Evolutionary conservation across 495 filamentous ascomycete genomes (phyloP).

Genomic region (Xylaria intraflava): DNA sequence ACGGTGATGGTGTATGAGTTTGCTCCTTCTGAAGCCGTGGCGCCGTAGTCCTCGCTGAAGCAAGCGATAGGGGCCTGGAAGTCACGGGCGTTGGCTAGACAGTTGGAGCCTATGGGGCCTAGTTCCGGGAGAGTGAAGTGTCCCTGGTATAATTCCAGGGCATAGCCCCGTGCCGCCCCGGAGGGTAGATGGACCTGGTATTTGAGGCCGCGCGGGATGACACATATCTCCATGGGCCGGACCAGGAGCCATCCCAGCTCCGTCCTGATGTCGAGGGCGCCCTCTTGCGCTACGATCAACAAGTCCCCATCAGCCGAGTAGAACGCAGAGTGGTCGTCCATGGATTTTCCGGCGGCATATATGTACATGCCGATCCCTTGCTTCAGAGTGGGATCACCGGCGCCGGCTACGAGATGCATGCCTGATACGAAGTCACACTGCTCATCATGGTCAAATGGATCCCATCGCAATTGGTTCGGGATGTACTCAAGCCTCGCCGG

Average conservation of each 20-base stretch:
- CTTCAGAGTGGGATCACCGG: slow-evolving; percentile 78
- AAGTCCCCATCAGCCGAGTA: slow-evolving; percentile 91
- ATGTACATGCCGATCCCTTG: slow-evolving; percentile 74
- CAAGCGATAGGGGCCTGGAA: slow-evolving; percentile 77
- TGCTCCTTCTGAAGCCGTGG: slow-evolving; percentile 31
- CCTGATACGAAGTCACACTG: slow-evolving; percentile 71
- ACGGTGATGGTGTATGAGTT: slow-evolving; percentile 56
- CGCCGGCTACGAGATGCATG: slow-evolving; percentile 69
- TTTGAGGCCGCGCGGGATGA: slow-evolving; percentile 78
- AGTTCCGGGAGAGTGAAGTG: slow-evolving; percentile 83
- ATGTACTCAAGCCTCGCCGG: slow-evolving; percentile 54
- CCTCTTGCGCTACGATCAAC: slow-evolving; percentile 77
- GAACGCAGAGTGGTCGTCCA: slow-evolving; percentile 68
- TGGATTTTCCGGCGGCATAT: slow-evolving; percentile 74
- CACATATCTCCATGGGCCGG: slow-evolving; percentile 80
- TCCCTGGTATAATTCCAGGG: slow-evolving; percentile 78
- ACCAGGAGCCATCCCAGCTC: slow-evolving; percentile 79
- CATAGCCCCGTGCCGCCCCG: slow-evolving; percentile 71
- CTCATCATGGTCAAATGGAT: slow-evolving; percentile 73
- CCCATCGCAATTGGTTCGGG: slow-evolving; percentile 88
- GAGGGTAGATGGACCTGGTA: slow-evolving; percentile 62
- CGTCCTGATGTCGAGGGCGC: slow-evolving; percentile 76
- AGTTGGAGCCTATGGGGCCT: slow-evolving; percentile 81
- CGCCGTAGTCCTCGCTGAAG: slow-evolving; percentile 56
- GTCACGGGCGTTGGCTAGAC: slow-evolving; percentile 81